phyloP scores from a whole-genome alignment of 2,329 filamentous ascomycete genomes.

The Alternaria postmessia region DNA sequence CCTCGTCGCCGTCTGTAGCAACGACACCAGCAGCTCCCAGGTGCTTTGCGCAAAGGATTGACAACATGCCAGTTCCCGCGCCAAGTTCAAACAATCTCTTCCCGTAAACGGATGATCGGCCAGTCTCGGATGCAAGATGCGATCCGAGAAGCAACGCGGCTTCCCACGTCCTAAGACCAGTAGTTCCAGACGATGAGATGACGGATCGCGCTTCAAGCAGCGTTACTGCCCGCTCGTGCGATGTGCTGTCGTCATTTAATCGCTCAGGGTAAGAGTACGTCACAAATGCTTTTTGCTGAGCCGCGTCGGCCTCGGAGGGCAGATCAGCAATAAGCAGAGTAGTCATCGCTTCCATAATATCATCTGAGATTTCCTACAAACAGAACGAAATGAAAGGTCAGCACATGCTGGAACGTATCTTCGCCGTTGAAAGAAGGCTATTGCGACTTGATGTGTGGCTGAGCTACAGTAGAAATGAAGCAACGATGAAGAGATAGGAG shows the following conservation, averaged over 20 bases:
- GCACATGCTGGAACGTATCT: constrained; percentile 18
- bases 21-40: constrained; percentile 67
- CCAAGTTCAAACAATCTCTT: constrained; percentile 76
- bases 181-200: constrained; percentile 75
- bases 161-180: constrained; percentile 82
- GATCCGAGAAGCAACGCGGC: constrained; percentile 76
- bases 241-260: constrained; percentile 22
- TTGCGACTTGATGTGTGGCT: background rate
- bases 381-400: constrained; percentile 33
- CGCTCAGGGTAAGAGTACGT: constrained; percentile 65
- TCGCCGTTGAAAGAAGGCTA: constrained; percentile 1
- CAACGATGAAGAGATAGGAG: constrained; percentile 35
- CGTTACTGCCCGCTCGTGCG: constrained; percentile 59
- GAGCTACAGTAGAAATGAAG: constrained; percentile 6
- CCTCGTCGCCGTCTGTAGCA: constrained; percentile 77
- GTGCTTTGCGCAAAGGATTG: constrained; percentile 75
- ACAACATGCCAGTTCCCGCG: constrained; percentile 78
- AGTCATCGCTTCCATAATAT: constrained; percentile 75
- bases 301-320: constrained; percentile 70
- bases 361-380: constrained; percentile 80
- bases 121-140: constrained; percentile 63
- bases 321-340: constrained; percentile 69
- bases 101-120: constrained; percentile 58
- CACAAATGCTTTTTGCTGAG: constrained; percentile 77
- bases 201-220: constrained; percentile 74